Conservation (phyloP, 2,329 filamentous ascomycete species). For the Pseudogymnoascus sp. region DNA sequence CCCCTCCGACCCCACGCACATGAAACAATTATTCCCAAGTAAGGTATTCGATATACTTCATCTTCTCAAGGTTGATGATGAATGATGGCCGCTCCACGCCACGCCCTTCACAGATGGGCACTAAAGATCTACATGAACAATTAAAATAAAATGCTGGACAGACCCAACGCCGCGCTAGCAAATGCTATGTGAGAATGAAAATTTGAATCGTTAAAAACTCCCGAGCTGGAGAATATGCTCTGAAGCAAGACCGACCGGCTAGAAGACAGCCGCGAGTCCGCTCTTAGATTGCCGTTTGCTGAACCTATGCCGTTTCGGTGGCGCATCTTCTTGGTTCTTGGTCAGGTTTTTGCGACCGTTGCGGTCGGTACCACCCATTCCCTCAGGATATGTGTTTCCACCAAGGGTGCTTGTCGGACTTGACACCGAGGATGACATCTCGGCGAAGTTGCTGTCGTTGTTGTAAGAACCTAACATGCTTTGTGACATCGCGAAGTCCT, state of each 20-base stretch:
- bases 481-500: constrained; percentile 74
- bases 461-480: constrained; percentile 59
- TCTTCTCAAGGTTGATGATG: constrained; percentile 5
- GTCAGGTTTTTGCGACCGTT: constrained; percentile 50
- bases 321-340: constrained; percentile 46
- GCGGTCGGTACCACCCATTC: constrained; percentile 44
- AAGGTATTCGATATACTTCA: constrained; percentile 8
- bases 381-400: constrained; percentile 36
- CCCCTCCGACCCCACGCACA: background rate
- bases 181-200: constrained; percentile 11
- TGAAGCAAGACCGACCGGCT: background rate
- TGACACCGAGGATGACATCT: constrained; percentile 64
- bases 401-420: constrained; percentile 66
- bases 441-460: constrained; percentile 58
- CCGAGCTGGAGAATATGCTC: background rate
- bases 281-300: constrained; percentile 92
- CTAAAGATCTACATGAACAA: constrained; percentile 9
- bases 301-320: constrained; percentile 58
- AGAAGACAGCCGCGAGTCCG: constrained; percentile 85
- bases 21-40: constrained; percentile 5
- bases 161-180: constrained; percentile 7
- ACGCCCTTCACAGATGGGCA: background rate
- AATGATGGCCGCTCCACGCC: background rate
- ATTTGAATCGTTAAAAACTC: background rate
- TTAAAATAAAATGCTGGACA: constrained; percentile 6